Evolutionary conservation across 2,329 filamentous ascomycete species (phyloP).

Genomic region (Cladosporium oxysporum): DNA sequence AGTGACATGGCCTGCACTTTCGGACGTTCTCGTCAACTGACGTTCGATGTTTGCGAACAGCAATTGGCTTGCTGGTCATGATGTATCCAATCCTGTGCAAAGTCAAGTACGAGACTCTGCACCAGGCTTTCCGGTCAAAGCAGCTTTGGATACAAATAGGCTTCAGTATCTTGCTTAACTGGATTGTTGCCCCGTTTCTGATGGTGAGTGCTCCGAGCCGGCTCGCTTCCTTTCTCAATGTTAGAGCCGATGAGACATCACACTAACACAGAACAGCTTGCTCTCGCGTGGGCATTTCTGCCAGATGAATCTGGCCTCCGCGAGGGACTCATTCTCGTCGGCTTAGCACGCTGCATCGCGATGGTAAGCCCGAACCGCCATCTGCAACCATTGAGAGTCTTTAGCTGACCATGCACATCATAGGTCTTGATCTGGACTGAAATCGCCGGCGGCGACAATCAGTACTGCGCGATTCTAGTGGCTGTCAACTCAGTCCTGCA

Average conservation of each 20-base stretch:
- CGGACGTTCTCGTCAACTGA: background rate
- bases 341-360: slow-evolving; percentile 79
- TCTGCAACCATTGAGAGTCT: background rate
- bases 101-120: slow-evolving; percentile 72
- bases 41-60: slow-evolving; percentile 28
- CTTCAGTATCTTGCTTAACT: slow-evolving; percentile 75
- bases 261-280: slow-evolving; percentile 32
- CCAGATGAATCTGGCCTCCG: slow-evolving; percentile 49
- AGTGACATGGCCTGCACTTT: background rate
- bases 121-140: slow-evolving; percentile 61
- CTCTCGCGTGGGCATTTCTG: slow-evolving; percentile 62
- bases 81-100: slow-evolving; percentile 92
- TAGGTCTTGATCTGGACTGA: slow-evolving; percentile 68
- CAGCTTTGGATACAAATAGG: slow-evolving; percentile 74
- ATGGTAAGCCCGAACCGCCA: slow-evolving; percentile 56
- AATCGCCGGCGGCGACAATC: slow-evolving; percentile 70
- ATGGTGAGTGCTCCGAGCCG: slow-evolving; percentile 64
- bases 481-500: slow-evolving; percentile 50
- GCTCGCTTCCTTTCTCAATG: no score
- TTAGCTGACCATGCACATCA: slow-evolving; percentile 28
- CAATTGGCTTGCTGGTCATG: slow-evolving; percentile 80
- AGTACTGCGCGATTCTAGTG: slow-evolving; percentile 70
- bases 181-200: slow-evolving; percentile 77
- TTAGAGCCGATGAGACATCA: background rate
- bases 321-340: slow-evolving; percentile 73